Conservation (phyloP, 352 stramenopile species). For the Phytophthora pluvialis region DNA sequence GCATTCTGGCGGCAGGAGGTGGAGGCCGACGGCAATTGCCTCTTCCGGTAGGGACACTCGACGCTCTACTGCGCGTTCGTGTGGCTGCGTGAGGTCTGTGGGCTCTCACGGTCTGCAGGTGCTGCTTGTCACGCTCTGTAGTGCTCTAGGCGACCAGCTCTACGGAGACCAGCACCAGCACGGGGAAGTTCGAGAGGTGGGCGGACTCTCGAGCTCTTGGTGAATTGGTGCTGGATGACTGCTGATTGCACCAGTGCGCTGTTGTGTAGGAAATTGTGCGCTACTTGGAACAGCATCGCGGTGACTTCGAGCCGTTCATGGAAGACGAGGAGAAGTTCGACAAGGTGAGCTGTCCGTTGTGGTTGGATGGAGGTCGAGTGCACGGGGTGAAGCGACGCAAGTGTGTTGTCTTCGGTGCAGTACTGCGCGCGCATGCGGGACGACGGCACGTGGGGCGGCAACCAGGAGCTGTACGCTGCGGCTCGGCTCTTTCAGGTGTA, state of each 20-base stretch:
- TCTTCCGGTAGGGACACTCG: conserved; percentile 64
- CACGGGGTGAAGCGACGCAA: not conserved
- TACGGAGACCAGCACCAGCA: conserved; percentile 77
- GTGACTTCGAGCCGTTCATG: conserved; percentile 89
- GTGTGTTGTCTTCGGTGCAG: conserved; percentile 27
- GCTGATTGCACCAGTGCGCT: not conserved
- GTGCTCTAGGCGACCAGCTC: conserved; percentile 74
- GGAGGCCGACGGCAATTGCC: conserved; percentile 81
- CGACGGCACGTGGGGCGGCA: conserved; percentile 83
- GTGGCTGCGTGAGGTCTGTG: no score
- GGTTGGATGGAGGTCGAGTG: not conserved
- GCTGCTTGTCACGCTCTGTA: conserved; percentile 25
- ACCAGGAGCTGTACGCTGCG: conserved; percentile 81
- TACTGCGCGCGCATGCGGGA: conserved; percentile 83
- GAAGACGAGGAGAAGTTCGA: conserved; percentile 90
- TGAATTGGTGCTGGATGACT: not conserved
- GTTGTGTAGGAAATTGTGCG: conserved; percentile 63
- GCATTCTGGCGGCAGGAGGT: conserved; percentile 53
- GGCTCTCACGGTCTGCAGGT: conserved; percentile 15
- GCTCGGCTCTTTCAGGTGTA: conserved; percentile 76
- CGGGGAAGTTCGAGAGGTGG: conserved; percentile 67
- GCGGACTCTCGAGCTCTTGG: not conserved
- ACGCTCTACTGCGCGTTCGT: not conserved
- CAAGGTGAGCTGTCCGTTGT: conserved; percentile 44
- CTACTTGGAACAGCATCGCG: conserved; percentile 73